Base-by-base conservation (phyloP, 495 filamentous ascomycete species). In the Neurospora tetrasperma region DNA sequence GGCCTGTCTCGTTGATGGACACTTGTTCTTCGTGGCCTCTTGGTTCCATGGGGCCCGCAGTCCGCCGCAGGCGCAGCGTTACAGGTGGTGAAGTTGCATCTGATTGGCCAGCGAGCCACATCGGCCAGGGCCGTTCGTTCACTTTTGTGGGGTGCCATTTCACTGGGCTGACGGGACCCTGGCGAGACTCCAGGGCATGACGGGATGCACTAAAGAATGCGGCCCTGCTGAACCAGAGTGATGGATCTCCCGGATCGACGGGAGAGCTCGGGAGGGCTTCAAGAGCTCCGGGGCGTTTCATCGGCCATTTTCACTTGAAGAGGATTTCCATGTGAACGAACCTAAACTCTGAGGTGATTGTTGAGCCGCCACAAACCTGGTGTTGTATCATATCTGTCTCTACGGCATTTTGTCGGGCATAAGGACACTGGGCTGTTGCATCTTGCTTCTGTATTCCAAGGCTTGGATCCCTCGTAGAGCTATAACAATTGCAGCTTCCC, bases 21-120 rank as follows among this genome's bases (percentile, higher is more conserved):
- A 66, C 54, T 66, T 66, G 54, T 66, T 66, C 54, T 66, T 66
- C 54, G 54, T 66, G 54, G 54, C 54, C 54, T 66, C 54, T 62
- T 38, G 35, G 1, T 38, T 38, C 4, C 27, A 31, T 35, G 27
- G 54, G 54, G 54, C 54, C 54, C 54, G 54, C 54, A 62, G 54
- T 31, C 48, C 48, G 48, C 48, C 48, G 48, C 54, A 62, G 54
- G 54, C 54, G 54, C 54, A 66, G 54, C 54, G 27, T 66, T 66
- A 66, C 54, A 66, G 54, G 54, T 59, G 54, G 31, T 62, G 54
- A 31, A 12, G 27, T 66, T 1, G 1, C 27, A 38, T 66, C 54
- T 66, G 31, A 66, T 66, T 66, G 54, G 54, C 27, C 27, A 18
- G 54, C 12, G 27, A 66, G 27, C 35, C 27, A 66, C 27, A 62